Evolutionary conservation across 305 asterid species (phyloP).

Genomic region (Rubia tinctorum): DNA sequence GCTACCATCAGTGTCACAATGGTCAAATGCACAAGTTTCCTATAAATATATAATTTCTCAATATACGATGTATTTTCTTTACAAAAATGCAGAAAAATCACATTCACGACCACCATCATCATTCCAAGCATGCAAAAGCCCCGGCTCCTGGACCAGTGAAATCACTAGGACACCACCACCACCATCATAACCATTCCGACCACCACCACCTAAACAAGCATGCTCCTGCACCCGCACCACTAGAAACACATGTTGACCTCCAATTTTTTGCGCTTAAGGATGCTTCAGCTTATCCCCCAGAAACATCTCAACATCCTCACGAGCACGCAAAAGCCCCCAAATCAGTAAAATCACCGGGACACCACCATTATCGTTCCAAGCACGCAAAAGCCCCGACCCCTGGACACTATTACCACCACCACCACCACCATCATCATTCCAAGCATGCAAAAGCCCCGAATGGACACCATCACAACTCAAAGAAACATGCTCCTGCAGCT

Average conservation of each 20-base stretch:
- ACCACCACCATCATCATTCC: background rate
- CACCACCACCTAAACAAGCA: background rate
- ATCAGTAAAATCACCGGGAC: background rate
- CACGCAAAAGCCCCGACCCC: background rate
- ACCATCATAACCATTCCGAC: slow-evolving; percentile 5
- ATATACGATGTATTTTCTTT: no score
- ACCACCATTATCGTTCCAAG: background rate
- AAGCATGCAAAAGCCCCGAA: slow-evolving; percentile 17
- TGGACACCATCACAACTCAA: background rate
- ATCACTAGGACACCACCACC: background rate
- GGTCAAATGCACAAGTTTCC: background rate
- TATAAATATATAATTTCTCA: background rate
- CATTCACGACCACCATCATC: background rate
- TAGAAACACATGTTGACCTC: background rate
- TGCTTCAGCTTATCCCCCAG: slow-evolving; percentile 13
- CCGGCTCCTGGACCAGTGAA: background rate
- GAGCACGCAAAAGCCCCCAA: slow-evolving; percentile 11
- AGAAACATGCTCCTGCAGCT: background rate
- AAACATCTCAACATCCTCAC: no score
- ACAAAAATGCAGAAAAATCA: background rate
- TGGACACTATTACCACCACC: background rate
- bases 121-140: slow-evolving; percentile 12
- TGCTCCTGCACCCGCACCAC: background rate
- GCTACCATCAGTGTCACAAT: background rate
- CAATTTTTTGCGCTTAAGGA: no score